Base-by-base conservation (phyloP, 345 rosid species). In the Syzygium grande region DNA sequence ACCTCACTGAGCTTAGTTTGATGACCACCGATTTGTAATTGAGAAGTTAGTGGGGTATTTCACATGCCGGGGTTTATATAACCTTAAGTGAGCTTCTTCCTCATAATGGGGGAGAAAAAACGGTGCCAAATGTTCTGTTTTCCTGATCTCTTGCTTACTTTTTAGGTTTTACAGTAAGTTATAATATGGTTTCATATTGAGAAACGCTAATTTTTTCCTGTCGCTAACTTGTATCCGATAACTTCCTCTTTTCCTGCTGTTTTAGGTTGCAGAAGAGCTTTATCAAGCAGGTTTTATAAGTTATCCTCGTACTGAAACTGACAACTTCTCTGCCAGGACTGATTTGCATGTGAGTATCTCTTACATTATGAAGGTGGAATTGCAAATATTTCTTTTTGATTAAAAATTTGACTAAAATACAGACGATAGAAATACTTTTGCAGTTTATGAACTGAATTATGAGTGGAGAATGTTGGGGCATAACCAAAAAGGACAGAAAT, bases 271-370 rank as follows among this genome's bases (percentile, higher is more conserved):
- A 46, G 99, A 98, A 92, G 99, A 96, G 85, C 93, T 98, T 84
- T 98, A 98, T 89, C 98, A 96, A 93, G 92, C 99, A 90, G 99
- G 99, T 91, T 95, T 95, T 91, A 96, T 96, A 84, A 96, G 99
- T 92, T 98, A 98, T 94, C 99, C 99, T 86, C 99, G 99, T 88
- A 98, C 99, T 49, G 99, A 98, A 93, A 98, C 98, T 23, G 98
- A 98, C 89, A 29, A 91, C 91, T 98, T 98, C 91, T 96, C 99
- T 84, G 90, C 92, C 87, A 92, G 98, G 93, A 96, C 99, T 87
- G 95, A 98, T 92, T 92, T 98, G 93, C 98, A 93, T 90, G 99
- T 98, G 86, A 92, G 99, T 94, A 91, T 89, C 91, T 84, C 61
- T 52, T 19, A 19, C 25, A 19, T 73, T 17, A 73, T 73, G 49